Evolutionary conservation across 352 stramenopile species (phyloP).

Genomic region (Globisporangium camurandrum): DNA sequence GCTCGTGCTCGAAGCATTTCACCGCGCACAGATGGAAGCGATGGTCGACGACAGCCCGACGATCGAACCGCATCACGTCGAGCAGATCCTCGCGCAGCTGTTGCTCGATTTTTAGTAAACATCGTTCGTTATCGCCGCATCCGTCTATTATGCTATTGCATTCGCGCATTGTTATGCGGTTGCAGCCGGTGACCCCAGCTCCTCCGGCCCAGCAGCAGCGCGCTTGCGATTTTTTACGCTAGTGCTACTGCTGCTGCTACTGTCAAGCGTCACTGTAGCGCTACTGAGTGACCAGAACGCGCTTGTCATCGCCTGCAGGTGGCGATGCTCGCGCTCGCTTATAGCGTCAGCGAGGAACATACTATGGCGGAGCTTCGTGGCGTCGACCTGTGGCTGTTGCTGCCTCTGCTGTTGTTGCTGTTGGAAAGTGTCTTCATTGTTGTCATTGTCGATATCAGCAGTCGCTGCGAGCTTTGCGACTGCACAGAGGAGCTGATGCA

Average conservation of each 20-base stretch:
- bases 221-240: too few species aligned
- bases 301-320: conserved; percentile 21
- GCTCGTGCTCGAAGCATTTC: conserved; percentile 69
- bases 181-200: neutral
- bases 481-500: conserved; percentile 55
- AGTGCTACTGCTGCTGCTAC: neutral
- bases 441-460: neutral
- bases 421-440: too few species aligned
- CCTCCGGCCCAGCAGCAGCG: too few species aligned
- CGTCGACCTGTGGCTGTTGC: conserved; percentile 17
- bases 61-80: conserved; percentile 68
- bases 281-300: conserved; percentile 14
- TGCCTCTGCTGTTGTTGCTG: too few species aligned
- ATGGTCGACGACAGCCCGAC: conserved; percentile 77
- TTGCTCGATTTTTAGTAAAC: conserved; percentile 79
- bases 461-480: conserved; percentile 49
- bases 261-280: neutral
- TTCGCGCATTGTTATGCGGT: neutral
- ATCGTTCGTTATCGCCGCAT: too few species aligned
- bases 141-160: neutral
- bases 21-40: conserved; percentile 77
- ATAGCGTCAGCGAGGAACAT: conserved; percentile 39
- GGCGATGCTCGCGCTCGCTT: conserved; percentile 23
- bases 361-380: conserved; percentile 37
- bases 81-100: conserved; percentile 76